phyloP scores from a whole-genome alignment of 768 basidiomycete genomes.

The Boletellus emodensis region DNA sequence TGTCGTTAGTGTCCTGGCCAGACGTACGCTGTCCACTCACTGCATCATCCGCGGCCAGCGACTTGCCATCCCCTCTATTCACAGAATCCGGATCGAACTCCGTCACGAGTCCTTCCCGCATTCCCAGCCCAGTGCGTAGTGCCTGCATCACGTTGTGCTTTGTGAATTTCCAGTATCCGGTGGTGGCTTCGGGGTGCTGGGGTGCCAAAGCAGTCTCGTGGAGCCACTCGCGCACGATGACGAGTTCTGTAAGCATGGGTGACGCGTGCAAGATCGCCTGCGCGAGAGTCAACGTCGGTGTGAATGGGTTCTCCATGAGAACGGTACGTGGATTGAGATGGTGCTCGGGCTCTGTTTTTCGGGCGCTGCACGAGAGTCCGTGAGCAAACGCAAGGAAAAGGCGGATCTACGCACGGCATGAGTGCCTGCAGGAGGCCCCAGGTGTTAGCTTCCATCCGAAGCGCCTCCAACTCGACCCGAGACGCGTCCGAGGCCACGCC shows the following conservation, averaged over 20 bases:
- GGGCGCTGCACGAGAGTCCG: slow-evolving; percentile 41
- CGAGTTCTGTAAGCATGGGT: slow-evolving; percentile 66
- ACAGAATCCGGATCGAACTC: slow-evolving; percentile 83
- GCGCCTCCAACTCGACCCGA: slow-evolving; percentile 53
- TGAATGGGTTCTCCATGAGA: slow-evolving; percentile 73
- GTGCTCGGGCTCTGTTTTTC: slow-evolving; percentile 55
- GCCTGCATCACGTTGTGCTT: slow-evolving; percentile 68
- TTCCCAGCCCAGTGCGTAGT: slow-evolving; percentile 44
- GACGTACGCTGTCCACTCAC: slow-evolving; percentile 39
- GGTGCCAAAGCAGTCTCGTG: slow-evolving; percentile 70
- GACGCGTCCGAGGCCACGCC: slow-evolving; percentile 33
- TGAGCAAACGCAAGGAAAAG: neutral
- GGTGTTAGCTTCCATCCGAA: slow-evolving; percentile 74
- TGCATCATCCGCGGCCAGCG: slow-evolving; percentile 72
- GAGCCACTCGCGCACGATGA: slow-evolving; percentile 85
- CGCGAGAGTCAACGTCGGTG: slow-evolving; percentile 70
- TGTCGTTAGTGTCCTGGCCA: neutral
- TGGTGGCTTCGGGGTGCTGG: slow-evolving; percentile 64
- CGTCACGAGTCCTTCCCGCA: slow-evolving; percentile 49
- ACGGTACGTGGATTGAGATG: slow-evolving; percentile 51
- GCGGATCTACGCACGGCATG: slow-evolving; percentile 54
- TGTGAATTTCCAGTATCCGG: slow-evolving; percentile 83
- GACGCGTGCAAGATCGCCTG: slow-evolving; percentile 69
- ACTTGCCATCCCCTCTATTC: slow-evolving; percentile 52
- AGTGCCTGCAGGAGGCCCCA: slow-evolving; percentile 79